These are phyloP conservation scores for Psophocarpus tetragonolobus DNA, from an alignment of 306 rosid species.

Conservation along the genomic window DNA sequence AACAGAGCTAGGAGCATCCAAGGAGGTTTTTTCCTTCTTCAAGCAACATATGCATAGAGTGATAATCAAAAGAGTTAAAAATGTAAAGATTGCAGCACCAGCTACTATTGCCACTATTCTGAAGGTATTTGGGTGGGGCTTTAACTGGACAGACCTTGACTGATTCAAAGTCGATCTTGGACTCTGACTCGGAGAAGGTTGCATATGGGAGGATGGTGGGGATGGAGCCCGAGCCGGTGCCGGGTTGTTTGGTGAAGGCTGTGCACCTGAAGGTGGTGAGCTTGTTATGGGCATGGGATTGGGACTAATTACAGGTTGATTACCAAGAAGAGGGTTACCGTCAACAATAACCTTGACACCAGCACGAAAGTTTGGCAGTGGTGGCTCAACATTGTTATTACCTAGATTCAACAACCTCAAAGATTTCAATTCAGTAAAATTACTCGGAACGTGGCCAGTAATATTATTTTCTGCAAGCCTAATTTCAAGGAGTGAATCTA, in stretches of 20 bases:
- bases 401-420: slow-evolving; percentile 64
- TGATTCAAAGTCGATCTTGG: slow-evolving; percentile 31
- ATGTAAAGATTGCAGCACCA: slow-evolving; percentile 35
- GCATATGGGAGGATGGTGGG: slow-evolving; percentile 26
- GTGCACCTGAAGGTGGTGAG: slow-evolving; percentile 40
- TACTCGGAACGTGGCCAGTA: slow-evolving; percentile 53
- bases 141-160: slow-evolving; percentile 27
- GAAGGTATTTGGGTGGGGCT: slow-evolving; percentile 29
- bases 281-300: slow-evolving; percentile 40
- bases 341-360: slow-evolving; percentile 44
- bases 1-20: slow-evolving; percentile 39
- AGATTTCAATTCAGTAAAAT: slow-evolving; percentile 50
- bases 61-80: slow-evolving; percentile 35
- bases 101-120: slow-evolving; percentile 29
- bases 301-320: slow-evolving; percentile 40
- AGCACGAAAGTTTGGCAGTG: slow-evolving; percentile 57
- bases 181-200: slow-evolving; percentile 25
- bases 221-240: slow-evolving; percentile 9
- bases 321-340: slow-evolving; percentile 62
- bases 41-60: slow-evolving; percentile 41
- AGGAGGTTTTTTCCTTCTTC: slow-evolving; percentile 44
- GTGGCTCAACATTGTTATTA: slow-evolving; percentile 67
- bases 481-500: slow-evolving; percentile 56
- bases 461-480: slow-evolving; percentile 56
- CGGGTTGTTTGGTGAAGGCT: slow-evolving; percentile 31